phyloP scores from a whole-genome alignment of 2,329 filamentous ascomycete genomes.

The Geosmithia putterillii region DNA sequence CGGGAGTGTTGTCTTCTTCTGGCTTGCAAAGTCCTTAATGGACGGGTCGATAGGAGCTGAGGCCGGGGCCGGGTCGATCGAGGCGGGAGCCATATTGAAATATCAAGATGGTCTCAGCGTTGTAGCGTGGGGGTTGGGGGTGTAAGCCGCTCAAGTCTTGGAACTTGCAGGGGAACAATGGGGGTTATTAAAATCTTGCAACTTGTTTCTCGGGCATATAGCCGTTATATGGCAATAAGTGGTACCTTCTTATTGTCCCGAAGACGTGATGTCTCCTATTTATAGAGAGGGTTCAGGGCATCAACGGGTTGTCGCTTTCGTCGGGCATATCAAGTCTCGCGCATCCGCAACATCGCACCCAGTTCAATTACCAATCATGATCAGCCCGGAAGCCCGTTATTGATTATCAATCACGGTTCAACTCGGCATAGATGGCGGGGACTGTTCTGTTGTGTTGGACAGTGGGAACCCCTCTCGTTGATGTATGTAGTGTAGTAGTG shows the following conservation, averaged over 20 bases:
- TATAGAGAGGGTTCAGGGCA: too few species aligned
- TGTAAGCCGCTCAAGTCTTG: too few species aligned
- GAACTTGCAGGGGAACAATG: neutral
- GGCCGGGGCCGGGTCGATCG: neutral
- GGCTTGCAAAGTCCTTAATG: slow-evolving; percentile 41
- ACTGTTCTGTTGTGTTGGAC: neutral
- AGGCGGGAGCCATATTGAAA: neutral
- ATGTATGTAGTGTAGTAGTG: too few species aligned
- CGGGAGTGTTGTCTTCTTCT: slow-evolving; percentile 50
- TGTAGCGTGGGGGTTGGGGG: too few species aligned
- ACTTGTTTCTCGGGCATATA: too few species aligned
- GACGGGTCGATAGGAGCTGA: neutral
- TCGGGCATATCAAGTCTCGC: neutral
- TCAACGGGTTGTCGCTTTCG: too few species aligned
- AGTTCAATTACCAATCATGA: neutral
- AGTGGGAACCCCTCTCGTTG: neutral
- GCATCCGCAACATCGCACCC: neutral
- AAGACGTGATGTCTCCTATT: too few species aligned
- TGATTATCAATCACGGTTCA: neutral
- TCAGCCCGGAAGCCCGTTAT: neutral
- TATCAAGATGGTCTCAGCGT: neutral
- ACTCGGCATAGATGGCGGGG: too few species aligned
- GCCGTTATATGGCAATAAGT: too few species aligned
- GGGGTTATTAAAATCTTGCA: too few species aligned
- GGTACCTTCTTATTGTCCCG: too few species aligned